These are phyloP conservation scores for Chiua sp. DNA, from an alignment of 1,284 basidiomycete species.

Conservation along the genomic window DNA sequence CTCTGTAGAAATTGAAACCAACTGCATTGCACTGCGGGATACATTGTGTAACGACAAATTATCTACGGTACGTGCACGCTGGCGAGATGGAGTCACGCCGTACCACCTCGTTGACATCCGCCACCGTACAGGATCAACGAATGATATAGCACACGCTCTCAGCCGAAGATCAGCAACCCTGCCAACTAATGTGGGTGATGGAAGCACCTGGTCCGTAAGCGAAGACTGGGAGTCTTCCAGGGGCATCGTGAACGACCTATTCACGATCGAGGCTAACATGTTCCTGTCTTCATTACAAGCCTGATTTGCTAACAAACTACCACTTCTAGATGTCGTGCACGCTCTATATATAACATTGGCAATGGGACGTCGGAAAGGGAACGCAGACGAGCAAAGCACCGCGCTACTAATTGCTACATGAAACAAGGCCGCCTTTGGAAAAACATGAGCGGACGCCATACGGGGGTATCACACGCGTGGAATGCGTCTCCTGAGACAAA, in stretches of 20 bases:
- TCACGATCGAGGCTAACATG: background rate
- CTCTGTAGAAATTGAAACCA: background rate
- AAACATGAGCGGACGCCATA: background rate
- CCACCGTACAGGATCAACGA: background rate
- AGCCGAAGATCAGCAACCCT: background rate
- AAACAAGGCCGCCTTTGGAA: conserved; percentile 17
- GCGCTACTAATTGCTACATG: too few species aligned
- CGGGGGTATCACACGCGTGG: conserved; percentile 7
- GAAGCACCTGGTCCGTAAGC: background rate
- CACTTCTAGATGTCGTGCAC: conserved; percentile 8
- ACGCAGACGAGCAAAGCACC: too few species aligned
- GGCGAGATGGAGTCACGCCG: background rate
- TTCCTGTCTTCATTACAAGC: background rate
- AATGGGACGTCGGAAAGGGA: background rate
- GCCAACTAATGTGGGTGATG: background rate
- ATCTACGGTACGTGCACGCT: background rate
- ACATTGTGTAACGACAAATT: background rate
- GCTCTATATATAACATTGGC: conserved; percentile 16
- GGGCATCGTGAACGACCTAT: background rate
- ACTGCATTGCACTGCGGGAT: background rate
- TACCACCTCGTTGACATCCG: background rate
- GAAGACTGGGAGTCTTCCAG: background rate
- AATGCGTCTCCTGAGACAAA: conserved; percentile 29
- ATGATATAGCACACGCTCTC: background rate
- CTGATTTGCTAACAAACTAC: conserved; percentile 13